phyloP scores from a whole-genome alignment of 192 early-diverging fungal genomes.

The Nowakowskiella sp. region DNA sequence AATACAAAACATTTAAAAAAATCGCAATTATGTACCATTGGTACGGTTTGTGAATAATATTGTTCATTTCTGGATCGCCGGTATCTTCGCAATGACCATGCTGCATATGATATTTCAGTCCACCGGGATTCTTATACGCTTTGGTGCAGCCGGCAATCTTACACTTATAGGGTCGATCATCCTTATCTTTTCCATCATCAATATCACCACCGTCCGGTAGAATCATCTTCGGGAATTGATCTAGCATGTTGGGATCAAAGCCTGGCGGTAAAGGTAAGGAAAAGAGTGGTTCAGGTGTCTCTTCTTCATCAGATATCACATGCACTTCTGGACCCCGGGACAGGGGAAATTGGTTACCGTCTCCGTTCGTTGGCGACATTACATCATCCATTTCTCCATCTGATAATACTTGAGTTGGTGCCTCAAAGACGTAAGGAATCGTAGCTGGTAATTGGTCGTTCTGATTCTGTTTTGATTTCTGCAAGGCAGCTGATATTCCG shows the following conservation, averaged over 20 bases:
- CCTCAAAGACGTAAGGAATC: constrained; percentile 28
- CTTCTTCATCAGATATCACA: no score
- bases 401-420: constrained; percentile 20
- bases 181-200: constrained; percentile 35
- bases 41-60: constrained; percentile 53
- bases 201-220: constrained; percentile 30
- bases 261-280: constrained; percentile 3
- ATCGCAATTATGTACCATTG: no score
- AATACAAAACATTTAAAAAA: not conserved
- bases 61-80: constrained; percentile 53
- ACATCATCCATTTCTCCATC: constrained; percentile 33
- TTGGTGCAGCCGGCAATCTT: constrained; percentile 80
- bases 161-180: constrained; percentile 87
- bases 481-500: no score
- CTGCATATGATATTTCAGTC: constrained; percentile 94
- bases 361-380: constrained; percentile 2
- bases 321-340: no score
- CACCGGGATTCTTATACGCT: constrained; percentile 98
- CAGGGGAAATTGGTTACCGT: constrained; percentile 5
- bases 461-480: no score
- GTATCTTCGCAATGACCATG: constrained; percentile 84
- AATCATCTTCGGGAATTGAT: not conserved
- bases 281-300: constrained; percentile 1
- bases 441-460: no score
- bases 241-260: constrained; percentile 9